Conservation (phyloP, 1,139 yeast genomes). For the Candida albicans region DNA sequence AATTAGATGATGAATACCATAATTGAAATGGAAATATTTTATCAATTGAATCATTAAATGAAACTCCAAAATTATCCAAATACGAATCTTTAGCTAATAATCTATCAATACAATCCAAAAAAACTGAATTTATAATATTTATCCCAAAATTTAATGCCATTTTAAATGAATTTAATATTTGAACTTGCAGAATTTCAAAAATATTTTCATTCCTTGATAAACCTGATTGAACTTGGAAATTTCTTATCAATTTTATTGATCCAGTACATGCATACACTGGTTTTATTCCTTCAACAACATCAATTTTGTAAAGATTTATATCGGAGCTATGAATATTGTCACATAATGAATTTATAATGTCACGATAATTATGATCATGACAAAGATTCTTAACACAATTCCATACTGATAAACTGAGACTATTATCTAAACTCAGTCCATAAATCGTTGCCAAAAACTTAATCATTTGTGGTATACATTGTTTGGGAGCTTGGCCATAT, state of each 20-base stretch:
- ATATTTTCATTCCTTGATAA: constrained; percentile 12
- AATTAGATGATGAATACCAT: constrained; percentile 48
- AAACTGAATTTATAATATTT: constrained; percentile 31
- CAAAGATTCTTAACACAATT: constrained; percentile 27
- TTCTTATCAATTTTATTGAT: constrained; percentile 37
- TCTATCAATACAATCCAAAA: constrained; percentile 35
- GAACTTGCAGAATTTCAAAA: constrained; percentile 18
- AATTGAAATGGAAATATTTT: constrained; percentile 42
- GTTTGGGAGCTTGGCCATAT: constrained; percentile 49
- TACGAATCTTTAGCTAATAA: constrained; percentile 30
- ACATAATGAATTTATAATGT: constrained; percentile 24
- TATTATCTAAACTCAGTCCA: constrained; percentile 38
- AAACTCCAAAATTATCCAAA: constrained; percentile 17
- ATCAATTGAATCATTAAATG: constrained; percentile 17
- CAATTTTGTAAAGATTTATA: constrained; percentile 19
- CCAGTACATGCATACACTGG: constrained; percentile 48
- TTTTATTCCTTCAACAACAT: constrained; percentile 9
- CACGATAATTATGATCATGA: constrained; percentile 21
- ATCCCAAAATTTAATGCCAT: constrained; percentile 27
- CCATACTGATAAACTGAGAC: constrained; percentile 41
- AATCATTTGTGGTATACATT: constrained; percentile 36
- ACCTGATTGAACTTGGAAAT: constrained; percentile 20
- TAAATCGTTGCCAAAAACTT: constrained; percentile 44
- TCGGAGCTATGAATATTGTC: constrained; percentile 28
- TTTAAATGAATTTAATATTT: constrained; percentile 28